Conservation (phyloP, 192 early-diverging fungal species). For the Physocladia obscura region DNA sequence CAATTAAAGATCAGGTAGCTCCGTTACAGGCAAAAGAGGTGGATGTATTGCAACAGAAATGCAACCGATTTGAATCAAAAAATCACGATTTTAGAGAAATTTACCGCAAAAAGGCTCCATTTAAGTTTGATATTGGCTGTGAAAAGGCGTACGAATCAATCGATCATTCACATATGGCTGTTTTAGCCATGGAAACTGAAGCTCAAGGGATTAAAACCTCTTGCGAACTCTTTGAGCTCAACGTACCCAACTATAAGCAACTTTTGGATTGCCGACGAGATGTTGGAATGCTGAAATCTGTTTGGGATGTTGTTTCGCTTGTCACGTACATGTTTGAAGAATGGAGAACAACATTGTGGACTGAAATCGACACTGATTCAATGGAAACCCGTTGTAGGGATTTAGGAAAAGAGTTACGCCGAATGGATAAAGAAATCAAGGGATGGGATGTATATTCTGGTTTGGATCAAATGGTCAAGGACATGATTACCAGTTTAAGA, state of each 20-base stretch:
- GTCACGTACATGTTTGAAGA: constrained; percentile 65
- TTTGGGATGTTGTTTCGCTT: constrained; percentile 65
- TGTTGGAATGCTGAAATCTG: constrained; percentile 60
- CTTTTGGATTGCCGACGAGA: constrained; percentile 60
- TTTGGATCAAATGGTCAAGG: constrained; percentile 65
- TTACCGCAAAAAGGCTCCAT: constrained; percentile 70
- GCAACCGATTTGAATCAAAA: constrained; percentile 63
- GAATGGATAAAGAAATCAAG: constrained; percentile 71
- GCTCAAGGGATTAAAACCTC: constrained; percentile 53
- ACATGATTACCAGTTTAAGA: constrained; percentile 63
- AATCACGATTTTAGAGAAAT: constrained; percentile 68
- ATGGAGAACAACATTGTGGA: constrained; percentile 62
- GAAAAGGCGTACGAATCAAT: constrained; percentile 51
- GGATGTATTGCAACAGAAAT: constrained; percentile 66
- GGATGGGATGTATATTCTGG: constrained; percentile 66
- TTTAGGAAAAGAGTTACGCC: constrained; percentile 57
- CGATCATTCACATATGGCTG: constrained; percentile 54
- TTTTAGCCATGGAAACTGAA: constrained; percentile 61
- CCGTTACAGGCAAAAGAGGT: constrained; percentile 67
- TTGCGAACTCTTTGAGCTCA: constrained; percentile 68
- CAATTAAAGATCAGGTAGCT: constrained; percentile 63
- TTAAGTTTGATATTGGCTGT: constrained; percentile 61
- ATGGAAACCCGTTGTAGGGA: constrained; percentile 65
- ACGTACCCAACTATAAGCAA: constrained; percentile 60
- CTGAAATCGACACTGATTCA: constrained; percentile 61